Percentiles rank a stretch among this genome's conserved stretches.
These are phyloP conservation scores for Boechera retrofracta DNA, from an alignment of 345 rosid species.

Conservation along the genomic window DNA sequence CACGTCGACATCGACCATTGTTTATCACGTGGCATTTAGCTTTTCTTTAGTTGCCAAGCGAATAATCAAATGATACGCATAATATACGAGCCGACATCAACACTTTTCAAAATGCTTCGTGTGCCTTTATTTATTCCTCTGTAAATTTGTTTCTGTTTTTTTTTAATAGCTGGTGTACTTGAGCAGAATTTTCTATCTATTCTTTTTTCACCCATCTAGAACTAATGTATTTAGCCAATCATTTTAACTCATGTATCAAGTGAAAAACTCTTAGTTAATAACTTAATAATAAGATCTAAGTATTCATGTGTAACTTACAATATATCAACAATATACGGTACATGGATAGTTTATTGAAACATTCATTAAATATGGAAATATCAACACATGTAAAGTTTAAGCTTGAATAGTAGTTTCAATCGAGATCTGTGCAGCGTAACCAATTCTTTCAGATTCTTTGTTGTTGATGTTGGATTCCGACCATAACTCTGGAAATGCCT, in stretches of 20 bases:
- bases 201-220: no score
- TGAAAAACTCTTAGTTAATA: no score
- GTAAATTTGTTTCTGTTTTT: no score
- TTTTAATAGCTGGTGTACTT: no score
- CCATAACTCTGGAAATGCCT: slow-evolving; percentile 83
- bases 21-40: slow-evolving; percentile 14
- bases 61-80: slow-evolving; percentile 7
- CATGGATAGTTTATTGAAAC: neutral
- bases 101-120: no score
- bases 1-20: slow-evolving; percentile 13
- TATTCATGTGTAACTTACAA: neutral
- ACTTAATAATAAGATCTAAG: no score
- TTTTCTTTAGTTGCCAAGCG: neutral
- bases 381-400: slow-evolving; percentile 15
- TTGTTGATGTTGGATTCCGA: slow-evolving; percentile 44
- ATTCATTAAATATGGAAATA: neutral
- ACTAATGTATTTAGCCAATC: no score
- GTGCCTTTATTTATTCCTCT: no score
- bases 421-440: slow-evolving; percentile 49
- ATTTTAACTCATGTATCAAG: no score
- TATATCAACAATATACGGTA: neutral
- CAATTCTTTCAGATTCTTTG: slow-evolving; percentile 49
- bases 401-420: slow-evolving; percentile 63
- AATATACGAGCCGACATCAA: no score
- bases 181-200: no score